Conservation (phyloP, 805 yeast species). For the Yamadazyma kitorensis region DNA sequence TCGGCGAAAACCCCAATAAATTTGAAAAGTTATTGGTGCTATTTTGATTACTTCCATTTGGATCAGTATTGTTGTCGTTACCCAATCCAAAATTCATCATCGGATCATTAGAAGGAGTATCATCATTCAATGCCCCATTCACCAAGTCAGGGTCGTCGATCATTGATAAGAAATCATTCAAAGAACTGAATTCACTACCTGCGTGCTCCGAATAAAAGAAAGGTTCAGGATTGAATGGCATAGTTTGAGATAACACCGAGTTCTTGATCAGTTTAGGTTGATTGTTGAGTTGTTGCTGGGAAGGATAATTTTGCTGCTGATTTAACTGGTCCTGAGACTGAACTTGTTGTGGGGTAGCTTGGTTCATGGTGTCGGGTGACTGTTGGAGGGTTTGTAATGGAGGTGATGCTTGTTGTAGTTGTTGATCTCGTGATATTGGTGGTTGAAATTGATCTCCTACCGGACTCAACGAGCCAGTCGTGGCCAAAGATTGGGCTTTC, state of each 20-base stretch:
- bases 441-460: background rate
- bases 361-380: background rate
- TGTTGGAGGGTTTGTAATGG: no score
- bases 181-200: conserved; percentile 85
- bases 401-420: conserved; percentile 1
- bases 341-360: background rate
- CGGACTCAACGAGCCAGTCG: no score
- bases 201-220: conserved; percentile 88
- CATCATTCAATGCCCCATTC: conserved; percentile 38
- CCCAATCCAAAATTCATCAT: conserved; percentile 22
- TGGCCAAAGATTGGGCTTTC: conserved; percentile 28
- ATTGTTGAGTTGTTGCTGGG: no score
- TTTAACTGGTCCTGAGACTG: conserved; percentile 1
- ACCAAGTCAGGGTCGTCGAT: conserved; percentile 80
- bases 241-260: conserved; percentile 37
- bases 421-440: conserved; percentile 2
- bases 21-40: conserved; percentile 10
- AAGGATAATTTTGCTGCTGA: conserved; percentile 1
- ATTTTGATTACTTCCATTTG: conserved; percentile 13
- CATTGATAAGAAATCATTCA: conserved; percentile 86
- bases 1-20: conserved; percentile 30
- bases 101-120: conserved; percentile 16
- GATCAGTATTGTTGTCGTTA: conserved; percentile 5
- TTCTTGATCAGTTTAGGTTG: conserved; percentile 13
- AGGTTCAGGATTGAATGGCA: conserved; percentile 60